These are phyloP conservation scores for Claviceps pazoutovae DNA, from an alignment of 2,329 filamentous ascomycete species.

Conservation along the genomic window DNA sequence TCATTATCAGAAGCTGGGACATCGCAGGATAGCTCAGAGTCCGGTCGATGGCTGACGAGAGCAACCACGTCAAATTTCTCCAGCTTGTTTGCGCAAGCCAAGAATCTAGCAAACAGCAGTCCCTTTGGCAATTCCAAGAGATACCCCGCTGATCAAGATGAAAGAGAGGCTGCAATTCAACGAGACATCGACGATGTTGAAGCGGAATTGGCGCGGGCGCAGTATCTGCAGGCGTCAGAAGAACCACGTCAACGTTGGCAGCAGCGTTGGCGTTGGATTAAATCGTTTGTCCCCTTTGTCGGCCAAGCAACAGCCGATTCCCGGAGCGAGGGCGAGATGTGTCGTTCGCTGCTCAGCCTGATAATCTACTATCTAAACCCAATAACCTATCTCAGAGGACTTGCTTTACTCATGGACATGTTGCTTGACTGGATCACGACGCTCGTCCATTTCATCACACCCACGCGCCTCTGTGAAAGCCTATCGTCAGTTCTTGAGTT, in stretches of 20 bases:
- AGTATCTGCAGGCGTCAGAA: slow-evolving; percentile 3
- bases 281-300: slow-evolving; percentile 7
- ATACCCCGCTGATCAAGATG: slow-evolving; percentile 8
- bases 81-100: slow-evolving; percentile 4
- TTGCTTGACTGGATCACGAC: slow-evolving; percentile 10
- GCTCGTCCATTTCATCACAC: slow-evolving; percentile 7
- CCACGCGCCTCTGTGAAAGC: slow-evolving; percentile 4
- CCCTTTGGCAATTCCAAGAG: slow-evolving; percentile 4
- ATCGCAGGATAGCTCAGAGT: slow-evolving; percentile 3
- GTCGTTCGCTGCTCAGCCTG: slow-evolving; percentile 9
- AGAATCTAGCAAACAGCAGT: slow-evolving; percentile 5
- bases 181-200: slow-evolving; percentile 10
- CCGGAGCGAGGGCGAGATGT: not conserved
- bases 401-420: slow-evolving; percentile 12
- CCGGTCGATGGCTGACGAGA: slow-evolving; percentile 6
- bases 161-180: slow-evolving; percentile 13
- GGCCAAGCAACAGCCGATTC: not conserved
- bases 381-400: slow-evolving; percentile 16
- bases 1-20: not conserved
- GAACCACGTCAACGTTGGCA: slow-evolving; percentile 6
- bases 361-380: slow-evolving; percentile 16
- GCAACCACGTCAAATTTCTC: slow-evolving; percentile 5
- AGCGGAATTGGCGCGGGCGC: slow-evolving; percentile 2
- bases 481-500: slow-evolving; percentile 5
- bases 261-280: slow-evolving; percentile 11